Conservation (phyloP, 192 early-diverging fungal genomes). For the Podila minutissima region DNA sequence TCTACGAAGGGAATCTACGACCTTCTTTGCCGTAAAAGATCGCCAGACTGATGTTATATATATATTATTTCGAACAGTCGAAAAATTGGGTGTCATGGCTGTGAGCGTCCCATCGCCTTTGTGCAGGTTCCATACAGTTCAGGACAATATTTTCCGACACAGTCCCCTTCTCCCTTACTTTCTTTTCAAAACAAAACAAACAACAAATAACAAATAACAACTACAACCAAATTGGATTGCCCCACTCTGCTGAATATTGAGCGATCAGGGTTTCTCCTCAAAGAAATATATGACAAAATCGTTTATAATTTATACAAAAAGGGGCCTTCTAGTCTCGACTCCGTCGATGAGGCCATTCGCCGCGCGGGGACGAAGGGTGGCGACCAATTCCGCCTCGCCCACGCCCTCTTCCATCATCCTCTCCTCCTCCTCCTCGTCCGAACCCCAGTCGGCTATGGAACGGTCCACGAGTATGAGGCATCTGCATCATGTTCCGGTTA, state of each 20-base stretch:
- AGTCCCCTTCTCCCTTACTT: slow-evolving; percentile 1
- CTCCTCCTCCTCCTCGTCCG: slow-evolving; percentile 16
- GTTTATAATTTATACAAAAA: background rate
- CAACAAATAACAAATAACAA: too few species aligned
- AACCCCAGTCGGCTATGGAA: slow-evolving; percentile 17
- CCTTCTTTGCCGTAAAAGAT: slow-evolving; percentile 55
- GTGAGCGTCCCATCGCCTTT: slow-evolving; percentile 37
- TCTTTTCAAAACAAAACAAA: background rate
- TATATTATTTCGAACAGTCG: slow-evolving; percentile 45
- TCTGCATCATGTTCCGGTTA: slow-evolving; percentile 36
- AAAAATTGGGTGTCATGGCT: slow-evolving; percentile 52
- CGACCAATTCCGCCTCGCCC: background rate
- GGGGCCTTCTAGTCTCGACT: slow-evolving; percentile 16
- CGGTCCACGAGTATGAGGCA: slow-evolving; percentile 27
- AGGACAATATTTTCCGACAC: slow-evolving; percentile 53
- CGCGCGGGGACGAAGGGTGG: slow-evolving; percentile 13
- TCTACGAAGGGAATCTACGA: slow-evolving; percentile 39
- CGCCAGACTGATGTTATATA: slow-evolving; percentile 44
- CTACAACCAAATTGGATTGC: background rate
- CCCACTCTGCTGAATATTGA: background rate
- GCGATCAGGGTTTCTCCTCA: background rate
- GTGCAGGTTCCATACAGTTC: slow-evolving; percentile 37
- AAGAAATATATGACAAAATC: too few species aligned
- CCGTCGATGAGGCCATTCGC: slow-evolving; percentile 30
- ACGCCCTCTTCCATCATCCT: slow-evolving; percentile 9